These are phyloP conservation scores for Paracamarosporium sp. DNA, from an alignment of 2,329 filamentous ascomycete species.

Conservation along the genomic window DNA sequence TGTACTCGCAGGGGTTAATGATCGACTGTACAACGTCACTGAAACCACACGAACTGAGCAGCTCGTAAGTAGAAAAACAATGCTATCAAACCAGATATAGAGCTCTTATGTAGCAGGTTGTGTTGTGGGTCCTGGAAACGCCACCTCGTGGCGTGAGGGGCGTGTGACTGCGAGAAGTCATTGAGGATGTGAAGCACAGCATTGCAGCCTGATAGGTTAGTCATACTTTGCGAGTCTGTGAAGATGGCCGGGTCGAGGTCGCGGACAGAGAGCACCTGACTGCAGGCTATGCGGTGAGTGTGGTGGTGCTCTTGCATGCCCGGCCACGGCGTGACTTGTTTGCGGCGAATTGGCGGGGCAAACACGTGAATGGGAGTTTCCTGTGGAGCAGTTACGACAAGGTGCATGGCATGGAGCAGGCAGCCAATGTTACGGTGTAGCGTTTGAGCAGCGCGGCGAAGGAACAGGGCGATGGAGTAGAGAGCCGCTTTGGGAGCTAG, in stretches of 20 bases:
- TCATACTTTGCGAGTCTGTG: background rate
- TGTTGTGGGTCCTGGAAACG: background rate
- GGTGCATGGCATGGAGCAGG: background rate
- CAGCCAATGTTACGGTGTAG: background rate
- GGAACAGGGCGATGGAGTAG: no score
- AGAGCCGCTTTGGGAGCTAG: no score
- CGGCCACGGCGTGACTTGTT: background rate
- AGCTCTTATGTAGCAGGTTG: background rate
- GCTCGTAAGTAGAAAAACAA: no score
- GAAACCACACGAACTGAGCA: background rate
- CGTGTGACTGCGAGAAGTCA: background rate
- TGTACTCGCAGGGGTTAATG: background rate
- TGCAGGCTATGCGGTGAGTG: background rate
- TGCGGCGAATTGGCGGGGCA: background rate
- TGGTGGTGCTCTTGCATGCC: background rate
- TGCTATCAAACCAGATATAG: no score
- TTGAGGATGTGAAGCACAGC: conserved; percentile 3
- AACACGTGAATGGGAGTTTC: background rate
- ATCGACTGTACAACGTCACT: background rate
- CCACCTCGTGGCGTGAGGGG: background rate
- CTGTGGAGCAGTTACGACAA: background rate
- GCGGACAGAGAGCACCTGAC: background rate
- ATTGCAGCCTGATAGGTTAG: background rate
- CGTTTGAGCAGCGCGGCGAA: background rate
- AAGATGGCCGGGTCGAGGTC: background rate